phyloP scores from a whole-genome alignment of 176 grass and related monocot species.

The Oryza brachyantha region DNA sequence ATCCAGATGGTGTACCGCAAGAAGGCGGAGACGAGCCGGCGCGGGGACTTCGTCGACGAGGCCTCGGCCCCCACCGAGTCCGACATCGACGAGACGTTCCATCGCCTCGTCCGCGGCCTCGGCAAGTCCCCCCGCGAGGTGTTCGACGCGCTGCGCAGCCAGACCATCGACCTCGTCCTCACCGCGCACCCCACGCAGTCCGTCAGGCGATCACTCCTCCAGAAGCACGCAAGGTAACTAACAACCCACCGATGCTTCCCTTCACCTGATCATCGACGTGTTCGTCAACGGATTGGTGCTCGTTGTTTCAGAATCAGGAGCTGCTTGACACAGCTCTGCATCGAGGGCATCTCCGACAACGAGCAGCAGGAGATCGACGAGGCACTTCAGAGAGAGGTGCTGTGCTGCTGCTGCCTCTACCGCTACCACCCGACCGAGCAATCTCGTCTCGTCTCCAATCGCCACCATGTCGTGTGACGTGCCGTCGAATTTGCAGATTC shows the following conservation, averaged over 20 bases:
- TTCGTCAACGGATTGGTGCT: neutral
- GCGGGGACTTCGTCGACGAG: constrained; percentile 66
- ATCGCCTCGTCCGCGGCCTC: constrained; percentile 50
- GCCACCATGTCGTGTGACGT: neutral
- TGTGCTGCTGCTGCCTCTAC: no score
- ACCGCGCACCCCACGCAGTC: constrained; percentile 87
- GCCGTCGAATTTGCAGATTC: constrained; percentile 44
- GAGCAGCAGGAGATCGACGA: constrained; percentile 78
- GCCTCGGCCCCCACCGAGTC: constrained; percentile 63
- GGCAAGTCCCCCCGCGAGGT: constrained; percentile 65
- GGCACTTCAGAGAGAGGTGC: constrained; percentile 74
- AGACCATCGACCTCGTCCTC: constrained; percentile 80
- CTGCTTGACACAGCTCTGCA: constrained; percentile 58
- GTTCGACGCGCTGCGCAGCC: constrained; percentile 68
- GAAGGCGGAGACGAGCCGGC: constrained; percentile 34
- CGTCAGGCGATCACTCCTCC: constrained; percentile 67
- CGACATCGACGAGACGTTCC: constrained; percentile 73
- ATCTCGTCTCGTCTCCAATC: neutral
- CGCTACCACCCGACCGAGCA: neutral
- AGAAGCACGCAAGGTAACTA: constrained; percentile 69
- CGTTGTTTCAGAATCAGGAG: constrained; percentile 47
- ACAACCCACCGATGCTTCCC: neutral
- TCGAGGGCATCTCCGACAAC: constrained; percentile 49
- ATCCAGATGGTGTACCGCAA: constrained; percentile 66
- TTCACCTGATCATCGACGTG: neutral